Evolutionary conservation across 768 basidiomycete genomes (phyloP).

Genomic region (Dentipellis sp.): DNA sequence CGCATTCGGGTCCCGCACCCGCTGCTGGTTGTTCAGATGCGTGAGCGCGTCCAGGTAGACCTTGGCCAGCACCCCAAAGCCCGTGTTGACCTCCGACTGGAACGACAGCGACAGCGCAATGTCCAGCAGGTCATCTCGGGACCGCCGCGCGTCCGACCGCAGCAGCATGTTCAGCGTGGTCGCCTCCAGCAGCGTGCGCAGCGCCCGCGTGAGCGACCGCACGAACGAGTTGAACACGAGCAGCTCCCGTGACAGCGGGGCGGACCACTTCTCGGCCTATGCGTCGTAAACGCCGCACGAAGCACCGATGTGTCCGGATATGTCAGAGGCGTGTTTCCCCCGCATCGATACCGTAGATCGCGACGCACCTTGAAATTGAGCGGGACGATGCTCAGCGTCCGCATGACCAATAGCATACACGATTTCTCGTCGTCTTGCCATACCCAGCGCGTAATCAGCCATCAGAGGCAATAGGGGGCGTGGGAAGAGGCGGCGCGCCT

Average conservation of each 20-base stretch:
- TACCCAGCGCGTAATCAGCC: constrained; percentile 3
- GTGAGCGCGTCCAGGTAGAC: constrained; percentile 92
- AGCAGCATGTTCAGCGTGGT: constrained; percentile 90
- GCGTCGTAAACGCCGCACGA: constrained; percentile 1
- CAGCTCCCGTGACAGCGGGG: constrained; percentile 91
- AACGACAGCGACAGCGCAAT: constrained; percentile 89
- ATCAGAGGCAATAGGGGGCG: constrained; percentile 7
- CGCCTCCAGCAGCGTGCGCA: constrained; percentile 86
- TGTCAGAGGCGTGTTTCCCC: neutral
- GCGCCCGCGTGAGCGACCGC: constrained; percentile 80
- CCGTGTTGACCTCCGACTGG: constrained; percentile 95
- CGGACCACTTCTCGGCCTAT: constrained; percentile 87
- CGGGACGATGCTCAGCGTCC: constrained; percentile 91
- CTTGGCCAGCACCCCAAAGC: constrained; percentile 95
- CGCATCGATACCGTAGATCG: constrained; percentile 1
- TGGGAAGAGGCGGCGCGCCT: constrained; percentile 13
- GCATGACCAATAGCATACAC: constrained; percentile 93
- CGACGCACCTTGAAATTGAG: constrained; percentile 80
- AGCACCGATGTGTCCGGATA: neutral
- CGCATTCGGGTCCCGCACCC: constrained; percentile 69
- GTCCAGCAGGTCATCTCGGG: constrained; percentile 87
- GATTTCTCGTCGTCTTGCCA: constrained; percentile 82
- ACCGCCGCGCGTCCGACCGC: constrained; percentile 76
- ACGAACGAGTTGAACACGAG: constrained; percentile 98
- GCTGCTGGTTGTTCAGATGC: constrained; percentile 71